Conservation (phyloP, 2,329 filamentous ascomycete species). For the Elsinoe batatas region DNA sequence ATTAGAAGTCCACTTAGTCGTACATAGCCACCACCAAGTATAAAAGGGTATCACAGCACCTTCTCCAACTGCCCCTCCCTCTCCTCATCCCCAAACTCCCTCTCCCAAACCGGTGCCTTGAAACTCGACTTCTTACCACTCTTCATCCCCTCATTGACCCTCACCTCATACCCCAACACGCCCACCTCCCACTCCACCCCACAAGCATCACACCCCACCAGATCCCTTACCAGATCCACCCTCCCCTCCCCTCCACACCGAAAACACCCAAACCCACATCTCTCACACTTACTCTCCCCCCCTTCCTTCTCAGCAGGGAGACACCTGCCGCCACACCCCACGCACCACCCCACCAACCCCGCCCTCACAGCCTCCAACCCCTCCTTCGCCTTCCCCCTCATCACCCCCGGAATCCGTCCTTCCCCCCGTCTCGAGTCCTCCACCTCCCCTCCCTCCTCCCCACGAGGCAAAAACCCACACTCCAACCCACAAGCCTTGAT, state of each 20-base stretch:
- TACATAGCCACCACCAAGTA: neutral
- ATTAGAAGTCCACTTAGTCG: neutral
- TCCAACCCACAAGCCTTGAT: slow-evolving; percentile 21
- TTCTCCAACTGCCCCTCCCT: neutral
- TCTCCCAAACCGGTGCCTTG: neutral
- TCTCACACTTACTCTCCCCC: slow-evolving; percentile 27
- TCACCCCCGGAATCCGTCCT: slow-evolving; percentile 33
- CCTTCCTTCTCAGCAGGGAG: slow-evolving; percentile 17
- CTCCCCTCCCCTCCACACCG: slow-evolving; percentile 25
- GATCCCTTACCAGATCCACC: neutral
- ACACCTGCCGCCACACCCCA: slow-evolving; percentile 16
- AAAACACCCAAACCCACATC: slow-evolving; percentile 34
- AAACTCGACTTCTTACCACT: neutral
- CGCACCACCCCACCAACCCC: slow-evolving; percentile 13
- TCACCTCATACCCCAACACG: neutral
- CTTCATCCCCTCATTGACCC: neutral
- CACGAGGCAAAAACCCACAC: slow-evolving; percentile 24
- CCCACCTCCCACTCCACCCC: slow-evolving; percentile 1
- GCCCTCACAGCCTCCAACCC: neutral
- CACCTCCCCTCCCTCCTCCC: slow-evolving; percentile 26
- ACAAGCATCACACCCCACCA: slow-evolving; percentile 1
- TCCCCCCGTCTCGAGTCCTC: slow-evolving; percentile 32
- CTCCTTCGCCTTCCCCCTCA: neutral
- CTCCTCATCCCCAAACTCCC: slow-evolving; percentile 7
- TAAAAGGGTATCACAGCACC: slow-evolving; percentile 4